Percentiles rank a stretch among this genome's conserved stretches.
Evolutionary conservation across 1,284 basidiomycete genomes (phyloP).

Genomic region (Trichosporon ovoides): DNA sequence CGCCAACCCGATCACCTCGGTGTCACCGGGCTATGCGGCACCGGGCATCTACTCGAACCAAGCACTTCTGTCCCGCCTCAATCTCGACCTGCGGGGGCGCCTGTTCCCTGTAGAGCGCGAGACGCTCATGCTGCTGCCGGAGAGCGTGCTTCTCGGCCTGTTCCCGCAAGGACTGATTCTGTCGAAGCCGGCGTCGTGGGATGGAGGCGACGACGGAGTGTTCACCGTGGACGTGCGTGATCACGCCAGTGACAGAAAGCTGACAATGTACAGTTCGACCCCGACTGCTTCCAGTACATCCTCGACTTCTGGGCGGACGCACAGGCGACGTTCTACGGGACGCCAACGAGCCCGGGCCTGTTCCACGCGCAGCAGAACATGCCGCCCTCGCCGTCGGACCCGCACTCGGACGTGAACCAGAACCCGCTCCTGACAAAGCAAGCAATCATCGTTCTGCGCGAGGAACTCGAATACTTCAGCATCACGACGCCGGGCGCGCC

Average conservation of each 20-base stretch:
- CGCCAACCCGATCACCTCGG: conserved; percentile 63
- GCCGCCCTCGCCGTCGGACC: conserved; percentile 51
- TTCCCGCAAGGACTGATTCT: conserved; percentile 97
- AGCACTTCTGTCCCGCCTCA: conserved; percentile 75
- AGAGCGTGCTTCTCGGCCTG: conserved; percentile 90
- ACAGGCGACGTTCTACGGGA: conserved; percentile 89
- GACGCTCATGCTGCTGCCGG: conserved; percentile 96
- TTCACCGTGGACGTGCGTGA: conserved; percentile 88
- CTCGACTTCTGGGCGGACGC: conserved; percentile 84
- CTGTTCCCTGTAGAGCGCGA: conserved; percentile 95
- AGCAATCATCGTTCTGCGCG: conserved; percentile 94
- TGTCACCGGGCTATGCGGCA: conserved; percentile 54
- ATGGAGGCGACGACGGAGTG: conserved; percentile 86
- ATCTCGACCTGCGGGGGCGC: conserved; percentile 84
- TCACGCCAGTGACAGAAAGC: background rate
- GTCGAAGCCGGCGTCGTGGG: conserved; percentile 65
- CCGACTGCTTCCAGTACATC: conserved; percentile 90
- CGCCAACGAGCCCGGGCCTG: conserved; percentile 64
- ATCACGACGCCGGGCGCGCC: conserved; percentile 55
- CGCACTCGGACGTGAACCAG: conserved; percentile 52
- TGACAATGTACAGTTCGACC: conserved; percentile 76
- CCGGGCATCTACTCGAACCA: conserved; percentile 30
- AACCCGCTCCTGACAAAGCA: conserved; percentile 94
- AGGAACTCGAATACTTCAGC: conserved; percentile 97
- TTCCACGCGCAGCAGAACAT: conserved; percentile 74